Percentiles rank a stretch among this genome's conserved stretches.
Evolutionary conservation across 768 basidiomycete genomes (phyloP).

Genomic region (Sporobolomyces pararoseus): DNA sequence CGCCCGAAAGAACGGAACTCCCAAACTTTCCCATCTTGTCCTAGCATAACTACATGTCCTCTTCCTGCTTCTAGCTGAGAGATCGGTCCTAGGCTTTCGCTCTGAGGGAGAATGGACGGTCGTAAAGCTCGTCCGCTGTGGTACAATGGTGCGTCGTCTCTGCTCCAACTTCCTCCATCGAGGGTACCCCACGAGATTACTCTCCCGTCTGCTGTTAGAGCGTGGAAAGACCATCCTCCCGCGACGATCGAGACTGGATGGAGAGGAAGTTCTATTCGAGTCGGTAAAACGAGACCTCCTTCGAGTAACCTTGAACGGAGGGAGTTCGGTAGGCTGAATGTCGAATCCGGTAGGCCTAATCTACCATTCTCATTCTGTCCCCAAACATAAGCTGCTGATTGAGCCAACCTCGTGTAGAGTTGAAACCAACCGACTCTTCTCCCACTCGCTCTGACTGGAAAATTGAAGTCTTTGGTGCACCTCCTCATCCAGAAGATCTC

Average conservation of each 20-base stretch:
- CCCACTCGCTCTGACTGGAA: constrained; percentile 66
- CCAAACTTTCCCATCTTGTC: constrained; percentile 63
- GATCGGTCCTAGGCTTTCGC: constrained; percentile 49
- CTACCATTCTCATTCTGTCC: constrained; percentile 64
- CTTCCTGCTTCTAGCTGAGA: constrained; percentile 64
- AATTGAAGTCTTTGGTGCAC: constrained; percentile 70
- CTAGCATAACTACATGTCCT: constrained; percentile 65
- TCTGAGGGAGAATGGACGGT: constrained; percentile 59
- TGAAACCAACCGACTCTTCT: constrained; percentile 73
- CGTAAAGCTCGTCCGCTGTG: constrained; percentile 25
- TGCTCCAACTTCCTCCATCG: constrained; percentile 21
- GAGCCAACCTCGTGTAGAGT: constrained; percentile 64
- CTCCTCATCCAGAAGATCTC: constrained; percentile 76
- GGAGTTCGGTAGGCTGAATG: constrained; percentile 50
- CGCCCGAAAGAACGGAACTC: constrained; percentile 73
- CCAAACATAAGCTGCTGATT: constrained; percentile 46
- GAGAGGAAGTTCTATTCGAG: constrained; percentile 60
- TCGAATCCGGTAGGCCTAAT: constrained; percentile 56
- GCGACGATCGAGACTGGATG: constrained; percentile 70
- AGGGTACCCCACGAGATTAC: constrained; percentile 68
- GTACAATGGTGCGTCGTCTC: constrained; percentile 19
- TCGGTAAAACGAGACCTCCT: constrained; percentile 62
- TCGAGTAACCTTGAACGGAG: constrained; percentile 35
- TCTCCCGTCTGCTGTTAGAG: constrained; percentile 68
- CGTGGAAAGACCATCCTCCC: constrained; percentile 86